A percentile compares a stretch with the other conserved stretches of the same genome.
Evolutionary conservation across 1,139 yeast genomes (phyloP).

Genomic region (Zygotorulaspora mrakii): DNA sequence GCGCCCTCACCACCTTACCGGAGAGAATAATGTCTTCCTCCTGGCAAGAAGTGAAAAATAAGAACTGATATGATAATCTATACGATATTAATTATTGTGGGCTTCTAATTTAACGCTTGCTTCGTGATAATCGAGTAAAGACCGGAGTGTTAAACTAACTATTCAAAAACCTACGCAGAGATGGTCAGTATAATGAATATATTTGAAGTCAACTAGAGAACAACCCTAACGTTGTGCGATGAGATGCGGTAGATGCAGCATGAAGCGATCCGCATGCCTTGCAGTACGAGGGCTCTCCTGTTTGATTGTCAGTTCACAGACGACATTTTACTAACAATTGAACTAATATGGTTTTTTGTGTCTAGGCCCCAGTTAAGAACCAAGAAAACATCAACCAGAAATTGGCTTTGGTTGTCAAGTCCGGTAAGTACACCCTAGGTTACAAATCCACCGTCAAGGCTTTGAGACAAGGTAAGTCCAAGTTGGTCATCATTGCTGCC

Average conservation of each 20-base stretch:
- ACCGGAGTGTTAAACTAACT: constrained; percentile 81
- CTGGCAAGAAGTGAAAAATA: no score
- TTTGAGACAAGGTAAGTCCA: constrained; percentile 98
- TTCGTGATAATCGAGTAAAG: constrained; percentile 33
- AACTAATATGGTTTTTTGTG: constrained; percentile 10
- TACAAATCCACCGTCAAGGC: constrained; percentile 99
- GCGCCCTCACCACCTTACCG: no score
- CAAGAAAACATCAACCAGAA: constrained; percentile 97
- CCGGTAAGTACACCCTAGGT: constrained; percentile 99
- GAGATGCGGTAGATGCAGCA: background rate
- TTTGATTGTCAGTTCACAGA: no score
- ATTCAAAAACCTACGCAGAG: constrained; percentile 68
- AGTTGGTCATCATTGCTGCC: constrained; percentile 96
- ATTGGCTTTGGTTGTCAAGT: constrained; percentile 96
- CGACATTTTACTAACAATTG: constrained; percentile 16
- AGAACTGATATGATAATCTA: no score
- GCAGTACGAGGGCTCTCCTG: no score
- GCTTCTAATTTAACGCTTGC: background rate
- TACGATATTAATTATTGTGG: background rate
- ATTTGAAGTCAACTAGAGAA: constrained; percentile 7
- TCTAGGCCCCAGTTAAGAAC: constrained; percentile 89
- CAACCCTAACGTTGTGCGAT: background rate
- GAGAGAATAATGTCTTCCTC: no score
- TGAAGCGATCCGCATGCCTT: no score
- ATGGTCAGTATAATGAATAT: constrained; percentile 69